phyloP scores from a whole-genome alignment of 2,329 filamentous ascomycete species.

The Aureobasidium subglaciale region DNA sequence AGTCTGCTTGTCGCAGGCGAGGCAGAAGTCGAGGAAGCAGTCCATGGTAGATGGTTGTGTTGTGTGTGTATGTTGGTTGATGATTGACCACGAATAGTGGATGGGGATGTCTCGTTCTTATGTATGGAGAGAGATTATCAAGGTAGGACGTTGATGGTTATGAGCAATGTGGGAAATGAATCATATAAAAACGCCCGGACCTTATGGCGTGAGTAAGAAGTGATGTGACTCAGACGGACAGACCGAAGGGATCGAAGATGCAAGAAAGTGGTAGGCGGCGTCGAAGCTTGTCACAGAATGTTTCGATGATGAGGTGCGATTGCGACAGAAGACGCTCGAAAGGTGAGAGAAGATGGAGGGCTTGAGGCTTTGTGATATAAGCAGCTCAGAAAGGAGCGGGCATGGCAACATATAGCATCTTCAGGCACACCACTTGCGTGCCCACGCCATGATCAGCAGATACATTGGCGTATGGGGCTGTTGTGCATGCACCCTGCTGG shows the following conservation, averaged over 20 bases:
- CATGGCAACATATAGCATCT: slow-evolving; percentile 15
- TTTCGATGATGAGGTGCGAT: slow-evolving; percentile 12
- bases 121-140: slow-evolving; percentile 11
- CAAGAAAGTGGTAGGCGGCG: slow-evolving; percentile 7
- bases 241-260: background rate
- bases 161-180: slow-evolving; percentile 15
- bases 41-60: slow-evolving; percentile 31
- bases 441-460: slow-evolving; percentile 15
- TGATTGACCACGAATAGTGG: background rate
- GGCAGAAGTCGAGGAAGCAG: slow-evolving; percentile 90
- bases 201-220: slow-evolving; percentile 16
- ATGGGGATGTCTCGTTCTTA: background rate
- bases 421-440: slow-evolving; percentile 9
- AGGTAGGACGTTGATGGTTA: slow-evolving; percentile 15
- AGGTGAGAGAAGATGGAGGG: background rate
- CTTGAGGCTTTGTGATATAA: background rate
- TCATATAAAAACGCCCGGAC: slow-evolving; percentile 16
- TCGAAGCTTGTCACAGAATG: slow-evolving; percentile 6
- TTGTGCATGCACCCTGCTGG: slow-evolving; percentile 14
- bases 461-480: slow-evolving; percentile 14
- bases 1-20: slow-evolving; percentile 86
- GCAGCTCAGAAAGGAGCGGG: background rate
- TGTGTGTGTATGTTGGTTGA: background rate
- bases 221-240: slow-evolving; percentile 11
- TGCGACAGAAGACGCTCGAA: slow-evolving; percentile 9